Percentiles rank a stretch among this genome's conserved stretches.
Evolutionary conservation across 257 asterid genomes (phyloP).

Genomic region (Fraxinus cuspidata): DNA sequence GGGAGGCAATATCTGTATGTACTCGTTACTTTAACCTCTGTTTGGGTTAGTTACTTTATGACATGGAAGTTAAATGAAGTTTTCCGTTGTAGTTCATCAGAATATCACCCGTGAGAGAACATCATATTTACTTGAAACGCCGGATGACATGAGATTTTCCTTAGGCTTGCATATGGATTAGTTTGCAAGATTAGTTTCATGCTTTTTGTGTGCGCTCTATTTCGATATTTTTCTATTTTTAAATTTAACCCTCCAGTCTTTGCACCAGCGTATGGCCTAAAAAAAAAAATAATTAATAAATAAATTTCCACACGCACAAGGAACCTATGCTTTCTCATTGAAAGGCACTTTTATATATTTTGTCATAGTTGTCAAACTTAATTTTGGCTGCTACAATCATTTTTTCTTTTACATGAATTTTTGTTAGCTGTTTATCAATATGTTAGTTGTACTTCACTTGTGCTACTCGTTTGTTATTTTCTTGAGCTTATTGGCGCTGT

Average conservation of each 20-base stretch:
- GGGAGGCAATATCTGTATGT: neutral
- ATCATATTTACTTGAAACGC: neutral
- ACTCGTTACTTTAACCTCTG: neutral
- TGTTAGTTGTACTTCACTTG: neutral
- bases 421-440: neutral
- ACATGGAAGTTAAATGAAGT: neutral
- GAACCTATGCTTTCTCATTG: neutral
- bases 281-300: too few relatives aligned
- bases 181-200: neutral
- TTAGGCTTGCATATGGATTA: neutral
- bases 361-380: neutral
- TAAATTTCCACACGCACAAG: too few relatives aligned
- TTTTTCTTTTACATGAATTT: neutral
- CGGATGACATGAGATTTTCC: neutral
- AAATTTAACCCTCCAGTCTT: too few relatives aligned
- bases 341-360: neutral
- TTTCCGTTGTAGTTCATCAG: neutral
- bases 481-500: neutral
- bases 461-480: neutral
- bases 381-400: neutral
- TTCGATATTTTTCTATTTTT: neutral
- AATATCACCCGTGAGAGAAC: neutral
- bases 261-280: too few relatives aligned
- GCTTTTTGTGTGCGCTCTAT: neutral
- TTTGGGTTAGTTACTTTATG: neutral